Evolutionary conservation across 2,329 filamentous ascomycete species (phyloP).

Genomic region (Celoporthe dispersa): DNA sequence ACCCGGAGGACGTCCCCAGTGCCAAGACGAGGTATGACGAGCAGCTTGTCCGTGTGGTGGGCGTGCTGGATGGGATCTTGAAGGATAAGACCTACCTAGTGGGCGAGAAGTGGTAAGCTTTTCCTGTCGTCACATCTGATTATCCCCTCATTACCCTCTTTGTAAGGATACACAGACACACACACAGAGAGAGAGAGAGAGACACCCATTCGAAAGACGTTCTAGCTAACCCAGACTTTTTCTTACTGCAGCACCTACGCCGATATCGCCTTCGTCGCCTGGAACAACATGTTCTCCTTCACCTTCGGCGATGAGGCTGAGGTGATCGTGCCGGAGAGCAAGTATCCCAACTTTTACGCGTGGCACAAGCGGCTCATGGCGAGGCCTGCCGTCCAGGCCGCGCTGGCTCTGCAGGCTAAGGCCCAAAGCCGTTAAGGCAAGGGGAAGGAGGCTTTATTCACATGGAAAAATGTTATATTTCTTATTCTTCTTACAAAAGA

Average conservation of each 20-base stretch:
- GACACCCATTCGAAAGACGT: no score
- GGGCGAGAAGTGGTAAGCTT: slow-evolving; percentile 41
- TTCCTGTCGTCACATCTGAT: not conserved
- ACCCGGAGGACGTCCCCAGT: slow-evolving; percentile 47
- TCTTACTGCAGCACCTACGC: slow-evolving; percentile 32
- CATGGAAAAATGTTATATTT: not conserved
- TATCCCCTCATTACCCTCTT: not conserved
- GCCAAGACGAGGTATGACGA: slow-evolving; percentile 51
- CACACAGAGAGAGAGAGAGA: no score
- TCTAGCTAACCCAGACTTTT: not conserved
- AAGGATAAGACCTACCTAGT: slow-evolving; percentile 43
- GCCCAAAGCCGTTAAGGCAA: not conserved
- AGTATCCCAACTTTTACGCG: slow-evolving; percentile 41
- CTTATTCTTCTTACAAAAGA: no score
- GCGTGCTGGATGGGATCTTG: slow-evolving; percentile 49
- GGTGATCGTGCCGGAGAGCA: slow-evolving; percentile 37
- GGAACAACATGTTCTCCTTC: slow-evolving; percentile 28
- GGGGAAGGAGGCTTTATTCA: not conserved
- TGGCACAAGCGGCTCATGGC: slow-evolving; percentile 41
- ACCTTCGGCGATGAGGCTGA: slow-evolving; percentile 33
- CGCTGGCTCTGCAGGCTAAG: slow-evolving; percentile 13
- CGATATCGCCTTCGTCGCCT: slow-evolving; percentile 33
- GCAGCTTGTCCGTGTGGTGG: slow-evolving; percentile 50
- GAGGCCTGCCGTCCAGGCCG: slow-evolving; percentile 37
- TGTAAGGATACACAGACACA: no score